A percentile compares a stretch with the other conserved stretches of the same genome.
These are phyloP conservation scores for Aspergillus brasiliensis DNA, from an alignment of 2,329 filamentous ascomycete species.

Conservation along the genomic window DNA sequence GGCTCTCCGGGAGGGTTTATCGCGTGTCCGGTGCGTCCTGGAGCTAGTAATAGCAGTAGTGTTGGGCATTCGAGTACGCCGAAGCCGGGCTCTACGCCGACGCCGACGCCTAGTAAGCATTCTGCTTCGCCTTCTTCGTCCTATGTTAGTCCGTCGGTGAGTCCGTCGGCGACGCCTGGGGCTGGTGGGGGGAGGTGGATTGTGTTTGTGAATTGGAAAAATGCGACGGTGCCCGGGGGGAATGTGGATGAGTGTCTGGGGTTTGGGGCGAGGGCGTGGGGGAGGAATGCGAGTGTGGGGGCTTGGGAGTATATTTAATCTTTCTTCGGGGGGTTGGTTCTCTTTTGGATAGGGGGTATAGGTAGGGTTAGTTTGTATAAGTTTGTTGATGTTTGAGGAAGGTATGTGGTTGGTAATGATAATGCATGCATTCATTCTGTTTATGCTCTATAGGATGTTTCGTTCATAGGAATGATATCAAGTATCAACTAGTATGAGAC, in stretches of 20 bases:
- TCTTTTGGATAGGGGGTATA: background rate
- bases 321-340: background rate
- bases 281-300: conserved; percentile 18
- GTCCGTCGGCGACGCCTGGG: background rate
- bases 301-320: conserved; percentile 45
- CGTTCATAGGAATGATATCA: too few species aligned
- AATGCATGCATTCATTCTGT: too few species aligned
- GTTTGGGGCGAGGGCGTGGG: conserved; percentile 38
- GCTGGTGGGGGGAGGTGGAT: conserved; percentile 28
- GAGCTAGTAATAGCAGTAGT: background rate
- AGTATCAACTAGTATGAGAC: too few species aligned
- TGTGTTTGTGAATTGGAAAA: conserved; percentile 42
- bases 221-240: conserved; percentile 42
- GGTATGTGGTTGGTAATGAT: too few species aligned
- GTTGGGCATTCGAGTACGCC: background rate
- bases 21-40: conserved; percentile 42
- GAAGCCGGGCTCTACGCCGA: conserved; percentile 7
- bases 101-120: conserved; percentile 10
- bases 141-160: background rate
- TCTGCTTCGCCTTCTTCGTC: background rate
- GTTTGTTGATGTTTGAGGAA: background rate
- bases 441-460: too few species aligned
- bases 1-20: conserved; percentile 36
- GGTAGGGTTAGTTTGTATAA: background rate
- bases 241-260: conserved; percentile 41